These are phyloP conservation scores for Knufia fluminis DNA, from an alignment of 2,329 filamentous ascomycete species.

Conservation along the genomic window DNA sequence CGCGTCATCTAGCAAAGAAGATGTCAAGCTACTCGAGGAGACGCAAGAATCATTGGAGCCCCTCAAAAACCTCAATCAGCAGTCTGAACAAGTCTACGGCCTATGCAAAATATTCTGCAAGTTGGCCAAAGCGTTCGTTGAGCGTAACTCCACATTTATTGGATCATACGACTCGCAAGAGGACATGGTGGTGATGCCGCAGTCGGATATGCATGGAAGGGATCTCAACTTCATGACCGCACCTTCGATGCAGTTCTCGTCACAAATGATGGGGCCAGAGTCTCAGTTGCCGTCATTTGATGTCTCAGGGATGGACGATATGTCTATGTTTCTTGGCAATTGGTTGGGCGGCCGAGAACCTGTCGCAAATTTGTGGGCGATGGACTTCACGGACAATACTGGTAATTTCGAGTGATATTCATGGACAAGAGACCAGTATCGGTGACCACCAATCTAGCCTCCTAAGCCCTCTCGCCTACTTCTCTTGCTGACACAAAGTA, in stretches of 20 bases:
- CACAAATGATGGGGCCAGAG: background rate
- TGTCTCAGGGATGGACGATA: conserved; percentile 4
- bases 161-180: conserved; percentile 5
- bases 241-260: background rate
- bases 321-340: conserved; percentile 10
- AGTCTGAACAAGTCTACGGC: conserved; percentile 3
- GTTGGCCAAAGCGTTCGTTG: conserved; percentile 6
- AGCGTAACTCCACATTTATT: conserved; percentile 2
- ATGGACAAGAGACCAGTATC: no score
- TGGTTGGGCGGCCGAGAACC: conserved; percentile 7
- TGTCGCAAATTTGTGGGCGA: conserved; percentile 4
- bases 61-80: conserved; percentile 1
- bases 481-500: no score
- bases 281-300: background rate
- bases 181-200: conserved; percentile 6
- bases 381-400: conserved; percentile 10
- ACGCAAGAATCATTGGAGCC: conserved; percentile 3
- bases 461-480: no score
- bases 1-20: conserved; percentile 16
- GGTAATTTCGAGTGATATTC: background rate
- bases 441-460: no score
- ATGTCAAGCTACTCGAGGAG: conserved; percentile 21
- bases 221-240: background rate
- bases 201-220: background rate
- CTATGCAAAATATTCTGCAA: conserved; percentile 8